These are phyloP conservation scores for Penicillium nucicola DNA, from an alignment of 495 filamentous ascomycete genomes.

Conservation along the genomic window DNA sequence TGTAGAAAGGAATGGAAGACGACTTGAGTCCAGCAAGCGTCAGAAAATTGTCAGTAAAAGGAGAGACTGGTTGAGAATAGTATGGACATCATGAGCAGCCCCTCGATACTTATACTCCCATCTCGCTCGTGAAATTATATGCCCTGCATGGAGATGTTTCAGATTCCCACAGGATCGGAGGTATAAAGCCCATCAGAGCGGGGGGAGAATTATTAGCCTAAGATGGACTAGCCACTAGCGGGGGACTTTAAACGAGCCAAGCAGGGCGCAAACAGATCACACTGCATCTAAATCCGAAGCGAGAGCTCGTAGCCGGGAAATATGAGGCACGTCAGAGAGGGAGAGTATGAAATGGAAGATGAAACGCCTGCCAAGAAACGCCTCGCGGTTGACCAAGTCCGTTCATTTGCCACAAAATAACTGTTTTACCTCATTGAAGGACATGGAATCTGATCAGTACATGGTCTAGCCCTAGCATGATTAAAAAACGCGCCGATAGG, in stretches of 20 bases:
- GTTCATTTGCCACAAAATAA: not conserved
- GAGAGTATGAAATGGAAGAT: not conserved
- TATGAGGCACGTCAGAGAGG: not conserved
- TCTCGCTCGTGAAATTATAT: not conserved
- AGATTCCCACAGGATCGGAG: not conserved
- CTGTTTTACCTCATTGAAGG: not conserved
- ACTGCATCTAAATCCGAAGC: not conserved
- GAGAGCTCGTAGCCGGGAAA: not conserved
- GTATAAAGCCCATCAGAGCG: slow-evolving; percentile 1
- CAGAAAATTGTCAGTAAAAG: slow-evolving; percentile 3
- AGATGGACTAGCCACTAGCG: not conserved
- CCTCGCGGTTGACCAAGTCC: slow-evolving; percentile 2
- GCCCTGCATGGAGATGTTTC: not conserved
- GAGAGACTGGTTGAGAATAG: not conserved
- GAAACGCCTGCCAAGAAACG: slow-evolving; percentile 7
- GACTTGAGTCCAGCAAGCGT: slow-evolving; percentile 10
- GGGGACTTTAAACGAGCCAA: slow-evolving; percentile 4
- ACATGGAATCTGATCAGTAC: not conserved
- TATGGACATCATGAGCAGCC: not conserved
- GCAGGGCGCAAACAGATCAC: not conserved
- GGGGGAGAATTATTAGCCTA: not conserved
- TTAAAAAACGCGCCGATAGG: not conserved
- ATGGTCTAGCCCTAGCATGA: not conserved
- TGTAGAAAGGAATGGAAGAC: slow-evolving; percentile 5
- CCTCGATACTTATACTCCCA: not conserved